Conservation (phyloP, 768 basidiomycete genomes). For the Collybia mongolica region DNA sequence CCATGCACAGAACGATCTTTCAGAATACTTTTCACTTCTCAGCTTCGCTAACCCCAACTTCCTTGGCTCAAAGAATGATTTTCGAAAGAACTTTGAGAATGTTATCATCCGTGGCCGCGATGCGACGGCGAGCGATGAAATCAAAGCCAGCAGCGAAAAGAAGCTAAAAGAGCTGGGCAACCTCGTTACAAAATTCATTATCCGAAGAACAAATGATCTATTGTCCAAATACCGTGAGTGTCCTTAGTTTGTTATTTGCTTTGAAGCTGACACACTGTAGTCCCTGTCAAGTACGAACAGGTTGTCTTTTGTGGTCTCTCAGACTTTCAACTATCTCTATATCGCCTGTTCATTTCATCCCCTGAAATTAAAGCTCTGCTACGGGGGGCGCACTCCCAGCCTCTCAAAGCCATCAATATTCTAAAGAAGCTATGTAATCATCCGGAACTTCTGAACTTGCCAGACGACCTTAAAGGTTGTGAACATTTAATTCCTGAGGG, state of each 20-base stretch:
- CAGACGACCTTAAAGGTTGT: constrained; percentile 79
- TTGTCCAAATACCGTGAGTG: constrained; percentile 90
- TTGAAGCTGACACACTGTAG: constrained; percentile 37
- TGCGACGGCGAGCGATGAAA: constrained; percentile 75
- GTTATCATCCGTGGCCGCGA: constrained; percentile 90
- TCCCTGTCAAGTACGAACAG: constrained; percentile 99
- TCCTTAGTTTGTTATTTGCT: neutral
- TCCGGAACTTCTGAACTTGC: constrained; percentile 85
- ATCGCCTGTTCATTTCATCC: constrained; percentile 88
- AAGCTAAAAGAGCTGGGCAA: constrained; percentile 90
- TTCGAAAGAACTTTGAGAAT: constrained; percentile 94
- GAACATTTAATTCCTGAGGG: constrained; percentile 81
- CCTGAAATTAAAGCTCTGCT: constrained; percentile 90
- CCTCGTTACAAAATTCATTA: constrained; percentile 91
- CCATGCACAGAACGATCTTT: constrained; percentile 75
- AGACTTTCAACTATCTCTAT: constrained; percentile 79
- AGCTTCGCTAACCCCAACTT: constrained; percentile 93
- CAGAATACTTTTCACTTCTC: constrained; percentile 91
- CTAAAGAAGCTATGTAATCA: constrained; percentile 96
- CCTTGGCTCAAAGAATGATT: constrained; percentile 84
- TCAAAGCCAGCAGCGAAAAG: constrained; percentile 80
- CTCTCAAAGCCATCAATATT: constrained; percentile 94
- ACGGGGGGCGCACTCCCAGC: constrained; percentile 85
- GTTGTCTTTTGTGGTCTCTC: constrained; percentile 92
- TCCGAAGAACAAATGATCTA: constrained; percentile 90